Evolutionary conservation across 1,139 yeast species (phyloP), one percentile per base, ranked within the genome.

Genomic region (Pichia norvegensis): DNA sequence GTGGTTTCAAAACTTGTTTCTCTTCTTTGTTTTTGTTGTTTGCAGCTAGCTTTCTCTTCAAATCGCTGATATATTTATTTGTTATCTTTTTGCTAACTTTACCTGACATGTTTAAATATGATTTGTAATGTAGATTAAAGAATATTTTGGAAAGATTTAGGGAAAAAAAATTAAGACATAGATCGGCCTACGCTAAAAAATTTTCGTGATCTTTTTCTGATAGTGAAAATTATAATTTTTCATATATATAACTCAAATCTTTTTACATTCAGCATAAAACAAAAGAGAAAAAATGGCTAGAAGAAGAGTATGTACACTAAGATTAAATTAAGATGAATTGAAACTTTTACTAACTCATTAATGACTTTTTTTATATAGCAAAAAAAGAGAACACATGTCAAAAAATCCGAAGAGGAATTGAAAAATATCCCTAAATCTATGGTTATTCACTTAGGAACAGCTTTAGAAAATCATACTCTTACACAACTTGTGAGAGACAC

Each of bases 331-430:
- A 17, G n/a, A 7, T 22, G 16, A 10, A 21, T 5, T 16, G 25
- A 21, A 37, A 21, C 10, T 9, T 5, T 36, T 43, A 45, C 45
- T 44, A 44, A 48, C 43, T 31, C n/a, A 23, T 8, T 29, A 10
- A 7, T 27, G 2, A 14, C 19, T n/a, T n/a, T 25, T 20, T n/a
- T 27, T 21, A 25, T n/a, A 39, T 39, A 61, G 65, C 63, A 64
- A 46, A 90, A 88, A 68, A 85, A 81, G 61, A 82, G 97, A 76
- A 90, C 97, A 14, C 97, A 90, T 63, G 84, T 72, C 48, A 74
- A 73, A 58, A 69, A 70, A 35, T 67, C 76, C 22, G 84, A 78
- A 48, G 95, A 84, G 56, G 92, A 81, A 53, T 69, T 73, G 49
- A 81, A 81, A 46, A 76, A 76, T 60, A 79, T 87, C 51, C 98